Base-by-base conservation (phyloP, 2,329 filamentous ascomycete genomes). In the Fusarium irregulare region DNA sequence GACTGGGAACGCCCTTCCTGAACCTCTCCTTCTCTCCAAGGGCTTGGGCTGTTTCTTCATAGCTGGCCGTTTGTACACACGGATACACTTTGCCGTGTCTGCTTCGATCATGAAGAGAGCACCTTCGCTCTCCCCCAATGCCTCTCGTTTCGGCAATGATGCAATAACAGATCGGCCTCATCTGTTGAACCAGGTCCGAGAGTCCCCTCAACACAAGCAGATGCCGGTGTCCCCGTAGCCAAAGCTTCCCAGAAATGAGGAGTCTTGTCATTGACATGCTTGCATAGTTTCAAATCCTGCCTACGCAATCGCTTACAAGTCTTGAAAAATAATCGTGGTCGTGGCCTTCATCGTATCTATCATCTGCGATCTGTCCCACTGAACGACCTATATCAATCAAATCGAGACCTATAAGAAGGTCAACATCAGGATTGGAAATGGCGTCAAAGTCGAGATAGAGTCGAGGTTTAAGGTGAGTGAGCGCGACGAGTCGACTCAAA, bases 31-130 rank as follows among this genome's bases (percentile, higher is more conserved):
- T 7, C 20, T 49, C 7, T 7, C 3, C 10, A 34, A 10, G 8
- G n/a, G 4, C 7, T 32, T 2, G 8, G 27, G 1, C 10, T 18
- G 4, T 0, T 6, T 32, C 2, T 3, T 18, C 16, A 7, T 4
- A 12, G n/a, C 1, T 6, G 7, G 11, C 5, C 7, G 2, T n/a
- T 7, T 12, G 20, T 49, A 13, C 2, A 4, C 10, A 8, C 20
- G 47, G 18, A 13, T 14, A 12, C 18, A 49, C 10, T 34, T 16
- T 10, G 28, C 9, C 4, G 47, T 49, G 13, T 49, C 28, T 0
- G 7, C 3, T 13, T 49, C 27, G 1, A 28, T 28, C 11, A 18
- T 49, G 2, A 6, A 1, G 0, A 34, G 6, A 23, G 46, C 46
- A 9, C 8, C 46, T 2, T 23, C 14, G 5, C 6, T 9, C 1